Evolutionary conservation across 805 yeast genomes (phyloP), one percentile per base, ranked within the genome.

Genomic region (Ogataea paraovalis): DNA sequence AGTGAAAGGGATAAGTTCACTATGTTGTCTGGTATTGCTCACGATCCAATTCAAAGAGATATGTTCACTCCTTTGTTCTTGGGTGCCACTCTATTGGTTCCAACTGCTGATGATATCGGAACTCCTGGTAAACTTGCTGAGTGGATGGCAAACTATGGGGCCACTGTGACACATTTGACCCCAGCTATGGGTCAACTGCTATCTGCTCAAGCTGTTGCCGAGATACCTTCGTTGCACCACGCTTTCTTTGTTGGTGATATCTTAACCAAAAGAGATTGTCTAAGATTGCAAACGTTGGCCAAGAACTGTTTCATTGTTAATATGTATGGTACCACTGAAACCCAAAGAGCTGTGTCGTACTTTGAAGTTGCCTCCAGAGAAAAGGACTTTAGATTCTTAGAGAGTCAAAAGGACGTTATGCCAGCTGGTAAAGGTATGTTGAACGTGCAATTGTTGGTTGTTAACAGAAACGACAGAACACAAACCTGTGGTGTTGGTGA

Each of bases 281-380:
- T 88, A 56, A 80, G 97, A 61, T 75, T 94, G 58, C 99, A 94
- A 67, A 81, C 94, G 1, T 76, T 94, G 59, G 98, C 98, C 13
- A 83, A 83, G 64, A 92, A 94, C 61, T 95, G 88, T 46, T 73
- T 69, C 64, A 92, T 94, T 62, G 95, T 94, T 56, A 94, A 94
- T 70, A 94, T 94, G 99, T 94, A 94, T 67, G 99, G 99, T 61
- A 94, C 99, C 36, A 94, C 99, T 10, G 99, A 94, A 69, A 94
- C 99, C 14, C 99, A 95, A 74, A 81, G 99, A 64, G 94, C 99
- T 2, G 99, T 94, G 22, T 91, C 98, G 0, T 94, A 80, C 69
- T 95, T 80, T 70, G 95, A 89, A 65, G 92, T 95, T 52, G 82
- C 87, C 39, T 80, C 95, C 25, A 75, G 88, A 55, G 64, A 75